Percentiles rank a stretch among this genome's conserved stretches.
phyloP scores from a whole-genome alignment of 1,284 basidiomycete genomes.

The Heterobasidion irregulare region DNA sequence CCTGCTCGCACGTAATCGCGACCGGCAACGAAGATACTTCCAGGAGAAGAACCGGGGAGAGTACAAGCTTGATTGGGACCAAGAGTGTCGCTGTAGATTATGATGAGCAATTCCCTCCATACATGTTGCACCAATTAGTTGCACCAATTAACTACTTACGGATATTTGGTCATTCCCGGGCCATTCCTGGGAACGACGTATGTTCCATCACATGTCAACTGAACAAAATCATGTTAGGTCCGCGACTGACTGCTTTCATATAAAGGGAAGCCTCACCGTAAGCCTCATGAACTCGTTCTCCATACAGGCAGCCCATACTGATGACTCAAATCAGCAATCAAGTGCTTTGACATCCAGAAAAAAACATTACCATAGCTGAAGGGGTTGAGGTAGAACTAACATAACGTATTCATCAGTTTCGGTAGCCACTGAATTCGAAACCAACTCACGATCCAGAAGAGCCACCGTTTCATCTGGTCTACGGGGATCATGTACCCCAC shows the following conservation, averaged over 20 bases:
- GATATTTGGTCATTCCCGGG: conserved; percentile 53
- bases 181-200: conserved; percentile 70
- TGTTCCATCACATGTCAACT: conserved; percentile 60
- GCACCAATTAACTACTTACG: conserved; percentile 32
- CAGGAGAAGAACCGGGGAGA: conserved; percentile 46
- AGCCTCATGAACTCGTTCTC: conserved; percentile 81
- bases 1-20: conserved; percentile 50
- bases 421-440: no score
- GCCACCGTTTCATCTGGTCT: conserved; percentile 78
- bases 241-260: neutral
- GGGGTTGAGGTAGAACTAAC: conserved; percentile 72
- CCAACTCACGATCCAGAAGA: conserved; percentile 73
- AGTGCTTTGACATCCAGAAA: neutral
- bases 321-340: neutral
- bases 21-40: conserved; percentile 41
- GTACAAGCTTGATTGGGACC: conserved; percentile 66
- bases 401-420: no score
- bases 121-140: neutral
- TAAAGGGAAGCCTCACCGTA: conserved; percentile 27
- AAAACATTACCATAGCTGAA: conserved; percentile 58
- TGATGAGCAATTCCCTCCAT: conserved; percentile 13
- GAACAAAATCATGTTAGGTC: conserved; percentile 4
- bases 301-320: conserved; percentile 70
- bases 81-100: conserved; percentile 26
- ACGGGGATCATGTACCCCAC: conserved; percentile 70